Evolutionary conservation across 2,329 filamentous ascomycete species (phyloP), one percentile per base, ranked within the genome.

Genomic region (Ascochyta rabiei): DNA sequence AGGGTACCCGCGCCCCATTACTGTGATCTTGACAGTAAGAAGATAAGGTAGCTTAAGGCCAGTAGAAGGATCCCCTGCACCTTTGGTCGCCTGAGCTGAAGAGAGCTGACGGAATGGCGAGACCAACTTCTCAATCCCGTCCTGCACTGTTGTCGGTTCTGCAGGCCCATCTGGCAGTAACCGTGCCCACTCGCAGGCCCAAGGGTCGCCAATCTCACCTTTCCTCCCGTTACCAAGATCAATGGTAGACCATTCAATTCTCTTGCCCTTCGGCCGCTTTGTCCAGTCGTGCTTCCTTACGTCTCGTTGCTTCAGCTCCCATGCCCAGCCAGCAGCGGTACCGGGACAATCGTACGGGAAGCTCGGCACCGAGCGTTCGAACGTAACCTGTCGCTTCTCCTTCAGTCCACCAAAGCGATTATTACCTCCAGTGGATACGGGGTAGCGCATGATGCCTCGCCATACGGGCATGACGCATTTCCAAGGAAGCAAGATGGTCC

Each of bases 401-500:
- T 90, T 82, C 28, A 97, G 68, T 0, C 95, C 93, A 1, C 90
- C 93, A 63, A 96, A 91, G 21, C 88, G 83, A 1, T 91, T 89
- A 56, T 91, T 96, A 0, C 89, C 88, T 7, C 92, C 92, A 1
- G 87, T 89, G 0, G 87, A 89, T 0, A 96, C 80, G 0, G 91
- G 90, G 56, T 88, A 91, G 69, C 91, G 91, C 76, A 96, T 88
- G 13, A 98, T 77, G 41, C 86, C 87, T 65, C 93, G 89, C 95
- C 95, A 99, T 28, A 97, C 81, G 0, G 91, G 86, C 31, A 86
- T 80, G 31, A 98, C 89, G 65, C 90, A 96, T 70, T 90, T 92
- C 91, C 93, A 97, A 0, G 95, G 95, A 3, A 95, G 82, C 21
- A 98, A 80, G 1, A 98, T 72, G 0, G 88, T 95, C 91, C 92